phyloP scores from a whole-genome alignment of 495 filamentous ascomycete genomes.

The Talaromyces stipitatus region DNA sequence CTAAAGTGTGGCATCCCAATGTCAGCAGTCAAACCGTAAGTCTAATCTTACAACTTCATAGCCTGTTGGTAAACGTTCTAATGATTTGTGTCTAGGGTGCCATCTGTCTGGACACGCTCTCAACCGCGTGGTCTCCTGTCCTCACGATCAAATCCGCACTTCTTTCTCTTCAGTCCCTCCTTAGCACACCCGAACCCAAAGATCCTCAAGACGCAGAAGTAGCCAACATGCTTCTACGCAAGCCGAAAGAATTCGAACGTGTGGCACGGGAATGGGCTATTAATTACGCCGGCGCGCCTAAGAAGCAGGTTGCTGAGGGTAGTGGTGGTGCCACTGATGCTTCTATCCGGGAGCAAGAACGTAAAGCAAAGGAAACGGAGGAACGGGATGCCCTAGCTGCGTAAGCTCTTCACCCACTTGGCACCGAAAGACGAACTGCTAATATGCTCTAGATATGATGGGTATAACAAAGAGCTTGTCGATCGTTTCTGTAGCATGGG shows the following conservation, averaged over 20 bases:
- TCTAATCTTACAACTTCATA: slow-evolving; percentile 4
- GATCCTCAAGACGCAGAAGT: slow-evolving; percentile 97
- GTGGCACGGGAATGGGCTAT: slow-evolving; percentile 88
- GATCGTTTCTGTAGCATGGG: slow-evolving; percentile 92
- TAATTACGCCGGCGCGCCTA: slow-evolving; percentile 72
- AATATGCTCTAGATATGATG: slow-evolving; percentile 59
- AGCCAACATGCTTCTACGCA: slow-evolving; percentile 77
- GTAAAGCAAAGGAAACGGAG: slow-evolving; percentile 28
- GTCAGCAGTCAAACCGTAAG: slow-evolving; percentile 89
- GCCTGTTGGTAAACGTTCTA: background rate
- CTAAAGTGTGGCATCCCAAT: slow-evolving; percentile 97
- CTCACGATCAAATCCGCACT: slow-evolving; percentile 94
- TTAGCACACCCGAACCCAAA: slow-evolving; percentile 89
- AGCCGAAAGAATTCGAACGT: slow-evolving; percentile 69
- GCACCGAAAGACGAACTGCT: background rate
- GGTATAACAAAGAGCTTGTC: slow-evolving; percentile 80
- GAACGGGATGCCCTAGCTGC: slow-evolving; percentile 37
- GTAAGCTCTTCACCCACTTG: slow-evolving; percentile 17
- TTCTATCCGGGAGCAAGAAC: slow-evolving; percentile 43
- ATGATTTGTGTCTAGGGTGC: slow-evolving; percentile 56
- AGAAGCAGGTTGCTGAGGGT: slow-evolving; percentile 37
- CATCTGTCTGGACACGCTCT: slow-evolving; percentile 93
- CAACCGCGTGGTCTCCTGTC: slow-evolving; percentile 85
- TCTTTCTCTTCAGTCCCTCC: slow-evolving; percentile 84
- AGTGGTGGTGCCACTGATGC: slow-evolving; percentile 42